phyloP scores from a whole-genome alignment of 805 yeast genomes.

The Teunomyces kruisii region DNA sequence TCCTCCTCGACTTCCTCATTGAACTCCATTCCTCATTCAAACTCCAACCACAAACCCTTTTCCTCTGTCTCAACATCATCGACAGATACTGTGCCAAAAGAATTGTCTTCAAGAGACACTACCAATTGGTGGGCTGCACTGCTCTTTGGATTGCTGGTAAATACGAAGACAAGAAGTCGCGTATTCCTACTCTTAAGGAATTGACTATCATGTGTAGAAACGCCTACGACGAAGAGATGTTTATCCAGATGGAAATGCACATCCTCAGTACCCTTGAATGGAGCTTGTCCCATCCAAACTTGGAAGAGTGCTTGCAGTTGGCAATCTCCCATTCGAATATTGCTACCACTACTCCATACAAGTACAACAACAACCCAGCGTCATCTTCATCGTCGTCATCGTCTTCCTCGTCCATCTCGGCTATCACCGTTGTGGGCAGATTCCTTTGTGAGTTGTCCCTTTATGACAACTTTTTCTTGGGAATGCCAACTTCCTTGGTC shows the following conservation, averaged over 20 bases:
- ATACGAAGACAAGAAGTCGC: conserved; percentile 58
- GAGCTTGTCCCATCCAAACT: conserved; percentile 46
- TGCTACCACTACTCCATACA: conserved; percentile 24
- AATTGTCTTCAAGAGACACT: conserved; percentile 47
- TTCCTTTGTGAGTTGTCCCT: conserved; percentile 56
- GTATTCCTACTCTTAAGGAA: conserved; percentile 58
- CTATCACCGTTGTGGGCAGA: conserved; percentile 53
- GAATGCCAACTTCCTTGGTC: conserved; percentile 45
- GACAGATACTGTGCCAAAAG: conserved; percentile 48
- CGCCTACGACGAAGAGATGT: conserved; percentile 57
- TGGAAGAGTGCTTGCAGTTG: conserved; percentile 52
- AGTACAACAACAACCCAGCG: conserved; percentile 15
- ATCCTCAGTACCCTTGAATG: conserved; percentile 43
- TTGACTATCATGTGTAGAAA: conserved; percentile 56
- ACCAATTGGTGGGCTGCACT: conserved; percentile 48
- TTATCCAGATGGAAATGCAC: conserved; percentile 47
- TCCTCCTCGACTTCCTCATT: conserved; percentile 42
- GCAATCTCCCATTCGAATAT: conserved; percentile 34
- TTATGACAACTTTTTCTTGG: conserved; percentile 49
- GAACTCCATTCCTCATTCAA: conserved; percentile 44
- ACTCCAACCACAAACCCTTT: conserved; percentile 43
- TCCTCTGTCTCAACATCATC: conserved; percentile 43
- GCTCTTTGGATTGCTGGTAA: conserved; percentile 50
- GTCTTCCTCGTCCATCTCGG: conserved; percentile 40
- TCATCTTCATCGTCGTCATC: conserved; percentile 9